Percentiles rank a stretch among this genome's conserved stretches.
phyloP scores from a whole-genome alignment of 441 rosid species.

The Adansonia madagascariensis region DNA sequence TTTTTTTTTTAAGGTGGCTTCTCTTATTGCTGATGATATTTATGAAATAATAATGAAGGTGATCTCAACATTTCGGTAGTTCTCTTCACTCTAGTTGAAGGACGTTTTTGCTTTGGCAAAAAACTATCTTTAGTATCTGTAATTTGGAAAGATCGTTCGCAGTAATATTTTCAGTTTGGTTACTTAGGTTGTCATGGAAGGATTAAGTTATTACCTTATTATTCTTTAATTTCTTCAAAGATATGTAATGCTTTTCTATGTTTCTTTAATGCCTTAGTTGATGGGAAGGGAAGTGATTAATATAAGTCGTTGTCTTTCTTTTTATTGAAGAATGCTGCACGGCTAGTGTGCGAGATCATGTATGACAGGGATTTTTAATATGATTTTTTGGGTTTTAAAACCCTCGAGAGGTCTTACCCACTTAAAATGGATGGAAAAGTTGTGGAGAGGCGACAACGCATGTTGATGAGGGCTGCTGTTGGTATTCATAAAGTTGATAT shows the following conservation, averaged over 20 bases:
- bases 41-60: slow-evolving; percentile 69
- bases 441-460: slow-evolving; percentile 68
- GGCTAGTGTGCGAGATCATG: slow-evolving; percentile 67
- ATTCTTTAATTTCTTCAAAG: neutral
- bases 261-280: neutral
- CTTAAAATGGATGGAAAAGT: slow-evolving; percentile 64
- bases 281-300: neutral
- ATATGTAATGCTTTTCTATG: neutral
- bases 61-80: neutral
- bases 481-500: slow-evolving; percentile 70
- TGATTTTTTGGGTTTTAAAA: slow-evolving; percentile 71
- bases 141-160: neutral
- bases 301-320: neutral
- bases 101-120: neutral
- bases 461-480: slow-evolving; percentile 81
- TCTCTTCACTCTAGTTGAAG: neutral
- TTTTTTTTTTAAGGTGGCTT: slow-evolving; percentile 37
- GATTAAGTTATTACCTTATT: neutral
- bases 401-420: slow-evolving; percentile 70
- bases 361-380: slow-evolving; percentile 73
- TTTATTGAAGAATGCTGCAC: slow-evolving; percentile 58
- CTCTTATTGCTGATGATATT: slow-evolving; percentile 71
- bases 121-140: neutral
- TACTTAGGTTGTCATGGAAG: neutral
- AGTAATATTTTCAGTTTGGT: no score